Conservation (phyloP, 2,329 filamentous ascomycete species). For the Hymenoscyphus scutula region DNA sequence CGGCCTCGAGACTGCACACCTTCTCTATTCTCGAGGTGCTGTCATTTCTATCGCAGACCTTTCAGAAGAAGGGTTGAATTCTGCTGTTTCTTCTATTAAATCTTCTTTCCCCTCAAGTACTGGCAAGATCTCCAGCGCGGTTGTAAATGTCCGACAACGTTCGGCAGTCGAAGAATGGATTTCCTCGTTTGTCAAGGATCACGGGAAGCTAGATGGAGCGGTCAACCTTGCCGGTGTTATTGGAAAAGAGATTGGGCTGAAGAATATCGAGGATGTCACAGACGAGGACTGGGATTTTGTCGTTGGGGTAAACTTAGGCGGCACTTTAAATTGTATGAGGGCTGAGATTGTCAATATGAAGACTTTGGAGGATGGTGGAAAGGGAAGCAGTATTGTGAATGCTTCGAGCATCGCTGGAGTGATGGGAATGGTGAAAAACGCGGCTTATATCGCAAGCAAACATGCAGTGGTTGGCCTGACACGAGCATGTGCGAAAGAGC, state of each 20-base stretch:
- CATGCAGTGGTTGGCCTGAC: conserved; percentile 37
- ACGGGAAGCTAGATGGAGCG: conserved; percentile 39
- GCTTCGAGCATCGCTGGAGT: conserved; percentile 44
- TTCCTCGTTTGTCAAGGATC: conserved; percentile 31
- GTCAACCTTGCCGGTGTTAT: conserved; percentile 41
- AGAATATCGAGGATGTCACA: conserved; percentile 33
- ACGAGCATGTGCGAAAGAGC: conserved; percentile 34
- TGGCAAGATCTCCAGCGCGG: conserved; percentile 5
- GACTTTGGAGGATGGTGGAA: conserved; percentile 33
- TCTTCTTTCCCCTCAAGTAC: background rate
- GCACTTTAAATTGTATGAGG: conserved; percentile 50
- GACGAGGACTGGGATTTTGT: conserved; percentile 44
- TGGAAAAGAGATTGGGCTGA: conserved; percentile 34
- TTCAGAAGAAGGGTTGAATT: conserved; percentile 20
- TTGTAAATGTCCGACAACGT: conserved; percentile 33
- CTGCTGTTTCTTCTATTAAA: background rate
- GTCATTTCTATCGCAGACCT: conserved; percentile 20
- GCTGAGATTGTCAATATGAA: conserved; percentile 46
- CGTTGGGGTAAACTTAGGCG: conserved; percentile 45
- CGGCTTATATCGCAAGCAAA: conserved; percentile 35
- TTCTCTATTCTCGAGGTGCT: conserved; percentile 20
- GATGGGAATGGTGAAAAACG: conserved; percentile 33
- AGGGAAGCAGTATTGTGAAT: conserved; percentile 56
- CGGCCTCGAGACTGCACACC: conserved; percentile 67
- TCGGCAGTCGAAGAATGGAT: conserved; percentile 38